Conservation (phyloP, 1,284 basidiomycete species). For the Ceraceosorus bombacis region DNA sequence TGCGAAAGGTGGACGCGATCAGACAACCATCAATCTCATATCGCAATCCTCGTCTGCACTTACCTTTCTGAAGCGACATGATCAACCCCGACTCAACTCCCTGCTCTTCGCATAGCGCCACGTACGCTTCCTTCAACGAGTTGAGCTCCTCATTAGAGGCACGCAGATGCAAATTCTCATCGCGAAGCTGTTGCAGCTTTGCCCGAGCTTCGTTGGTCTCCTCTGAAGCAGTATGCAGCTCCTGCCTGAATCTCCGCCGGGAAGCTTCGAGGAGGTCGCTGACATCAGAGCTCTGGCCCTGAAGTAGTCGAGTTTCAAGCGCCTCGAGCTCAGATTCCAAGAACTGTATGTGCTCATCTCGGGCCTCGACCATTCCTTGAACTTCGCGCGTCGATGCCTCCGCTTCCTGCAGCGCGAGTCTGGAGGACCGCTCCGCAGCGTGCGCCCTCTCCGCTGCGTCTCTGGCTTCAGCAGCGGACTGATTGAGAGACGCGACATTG, state of each 20-base stretch:
- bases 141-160: conserved; percentile 62
- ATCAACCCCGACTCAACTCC: conserved; percentile 30
- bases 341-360: conserved; percentile 55
- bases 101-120: conserved; percentile 21
- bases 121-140: conserved; percentile 17
- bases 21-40: too few species aligned
- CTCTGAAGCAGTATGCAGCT: conserved; percentile 16
- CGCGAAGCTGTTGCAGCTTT: conserved; percentile 36
- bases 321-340: neutral
- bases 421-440: conserved; percentile 7
- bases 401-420: conserved; percentile 16
- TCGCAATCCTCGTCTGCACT: neutral
- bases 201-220: conserved; percentile 25
- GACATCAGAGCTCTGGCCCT: neutral
- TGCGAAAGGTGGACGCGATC: too few species aligned
- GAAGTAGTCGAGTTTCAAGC: neutral
- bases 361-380: conserved; percentile 54
- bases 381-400: conserved; percentile 52
- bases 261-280: conserved; percentile 60
- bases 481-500: conserved; percentile 57
- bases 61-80: conserved; percentile 17
- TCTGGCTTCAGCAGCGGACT: conserved; percentile 53
- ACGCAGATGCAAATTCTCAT: conserved; percentile 68
- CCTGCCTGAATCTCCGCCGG: conserved; percentile 53
- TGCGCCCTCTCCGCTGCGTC: conserved; percentile 48